phyloP scores from a whole-genome alignment of 108 stramenopile genomes.

The Halocafeteria seosinensis region DNA sequence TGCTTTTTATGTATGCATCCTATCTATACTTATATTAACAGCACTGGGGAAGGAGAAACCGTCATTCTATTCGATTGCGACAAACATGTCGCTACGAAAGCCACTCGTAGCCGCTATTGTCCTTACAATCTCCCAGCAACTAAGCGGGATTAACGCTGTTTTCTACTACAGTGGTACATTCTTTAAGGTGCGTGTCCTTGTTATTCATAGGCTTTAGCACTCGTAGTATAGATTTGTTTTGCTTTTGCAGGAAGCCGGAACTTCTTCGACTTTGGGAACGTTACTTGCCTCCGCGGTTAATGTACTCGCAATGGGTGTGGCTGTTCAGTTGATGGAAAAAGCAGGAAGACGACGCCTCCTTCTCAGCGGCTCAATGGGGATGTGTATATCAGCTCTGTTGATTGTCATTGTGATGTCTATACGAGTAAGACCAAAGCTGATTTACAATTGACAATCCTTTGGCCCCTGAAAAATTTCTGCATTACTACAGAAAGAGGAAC shows the following conservation, averaged over 20 bases:
- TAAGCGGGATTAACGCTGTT: slow-evolving; percentile 91
- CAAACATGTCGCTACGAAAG: slow-evolving; percentile 44
- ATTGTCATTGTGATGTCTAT: slow-evolving; percentile 51
- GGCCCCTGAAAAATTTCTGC: neutral
- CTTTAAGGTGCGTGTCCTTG: no score
- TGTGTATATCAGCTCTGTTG: slow-evolving; percentile 29
- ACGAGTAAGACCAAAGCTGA: slow-evolving; percentile 41
- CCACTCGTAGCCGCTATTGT: slow-evolving; percentile 51
- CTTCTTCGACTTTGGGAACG: slow-evolving; percentile 38
- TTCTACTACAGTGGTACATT: slow-evolving; percentile 90
- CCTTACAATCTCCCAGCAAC: slow-evolving; percentile 74
- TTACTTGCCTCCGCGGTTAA: slow-evolving; percentile 42
- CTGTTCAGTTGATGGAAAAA: slow-evolving; percentile 71
- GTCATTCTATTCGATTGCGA: slow-evolving; percentile 49
- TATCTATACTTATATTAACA: neutral
- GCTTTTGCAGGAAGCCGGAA: slow-evolving; percentile 70
- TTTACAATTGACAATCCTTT: neutral
- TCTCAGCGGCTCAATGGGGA: slow-evolving; percentile 58
- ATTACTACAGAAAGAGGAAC: slow-evolving; percentile 29
- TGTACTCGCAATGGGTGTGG: slow-evolving; percentile 77
- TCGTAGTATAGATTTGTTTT: slow-evolving; percentile 48
- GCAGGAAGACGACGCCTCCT: slow-evolving; percentile 61
- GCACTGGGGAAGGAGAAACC: slow-evolving; percentile 13
- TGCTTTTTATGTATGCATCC: neutral
- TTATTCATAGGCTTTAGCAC: no score